Conservation (phyloP, 371 early-diverging fungal species). For the Thermomucor indicae-seudaticae region DNA sequence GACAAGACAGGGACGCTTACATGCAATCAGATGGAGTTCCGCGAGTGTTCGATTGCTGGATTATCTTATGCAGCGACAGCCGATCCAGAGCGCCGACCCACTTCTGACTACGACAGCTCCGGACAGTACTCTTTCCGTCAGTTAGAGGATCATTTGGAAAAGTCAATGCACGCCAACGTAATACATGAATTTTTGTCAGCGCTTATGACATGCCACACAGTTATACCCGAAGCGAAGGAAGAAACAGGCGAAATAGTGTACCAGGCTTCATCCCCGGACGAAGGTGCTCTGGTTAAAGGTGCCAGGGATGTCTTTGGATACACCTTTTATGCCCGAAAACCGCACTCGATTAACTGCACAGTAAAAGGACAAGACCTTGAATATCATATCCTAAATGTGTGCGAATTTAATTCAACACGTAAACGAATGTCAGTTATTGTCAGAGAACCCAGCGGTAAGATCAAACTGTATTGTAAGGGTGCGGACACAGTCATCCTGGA, state of each 20-base stretch:
- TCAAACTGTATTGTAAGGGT: constrained; percentile 96
- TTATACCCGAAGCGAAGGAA: constrained; percentile 79
- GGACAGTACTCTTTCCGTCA: constrained; percentile 63
- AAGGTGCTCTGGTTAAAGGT: constrained; percentile 84
- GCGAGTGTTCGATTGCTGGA: constrained; percentile 79
- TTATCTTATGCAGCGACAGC: constrained; percentile 64
- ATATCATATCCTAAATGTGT: constrained; percentile 88
- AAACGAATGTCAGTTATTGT: constrained; percentile 95
- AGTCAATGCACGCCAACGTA: constrained; percentile 43
- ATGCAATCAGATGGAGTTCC: constrained; percentile 95
- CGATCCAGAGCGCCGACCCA: constrained; percentile 54
- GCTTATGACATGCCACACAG: constrained; percentile 95
- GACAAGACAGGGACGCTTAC: constrained; percentile 97
- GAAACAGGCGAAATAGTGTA: constrained; percentile 59
- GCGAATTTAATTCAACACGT: constrained; percentile 96
- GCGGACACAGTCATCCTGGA: constrained; percentile 98
- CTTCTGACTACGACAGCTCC: constrained; percentile 17
- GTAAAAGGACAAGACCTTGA: constrained; percentile 59
- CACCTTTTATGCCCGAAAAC: constrained; percentile 76
- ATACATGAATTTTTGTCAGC: constrained; percentile 73
- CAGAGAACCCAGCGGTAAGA: constrained; percentile 81
- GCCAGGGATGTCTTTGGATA: constrained; percentile 64
- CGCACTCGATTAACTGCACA: constrained; percentile 78
- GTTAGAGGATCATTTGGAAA: constrained; percentile 51
- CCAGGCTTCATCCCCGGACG: constrained; percentile 91